Evolutionary conservation across 1,284 basidiomycete genomes (phyloP).

Genomic region (Ustilago tritici): DNA sequence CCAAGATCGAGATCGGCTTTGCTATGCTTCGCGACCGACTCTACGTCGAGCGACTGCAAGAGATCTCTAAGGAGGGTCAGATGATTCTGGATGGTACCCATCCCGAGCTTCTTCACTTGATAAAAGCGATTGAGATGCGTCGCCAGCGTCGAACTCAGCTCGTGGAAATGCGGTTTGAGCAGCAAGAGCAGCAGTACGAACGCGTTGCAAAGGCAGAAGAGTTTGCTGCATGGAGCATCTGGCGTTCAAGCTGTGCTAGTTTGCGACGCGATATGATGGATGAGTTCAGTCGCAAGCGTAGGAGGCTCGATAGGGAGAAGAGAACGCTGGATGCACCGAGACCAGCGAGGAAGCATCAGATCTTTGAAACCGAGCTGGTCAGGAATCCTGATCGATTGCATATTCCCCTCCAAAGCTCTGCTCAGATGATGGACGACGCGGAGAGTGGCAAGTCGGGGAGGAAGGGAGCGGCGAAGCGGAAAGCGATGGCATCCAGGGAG

Average conservation of each 20-base stretch:
- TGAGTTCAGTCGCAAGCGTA: slow-evolving; percentile 82
- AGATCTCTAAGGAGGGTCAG: slow-evolving; percentile 73
- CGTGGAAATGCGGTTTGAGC: slow-evolving; percentile 71
- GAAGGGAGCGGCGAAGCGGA: slow-evolving; percentile 44
- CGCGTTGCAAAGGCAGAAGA: slow-evolving; percentile 75
- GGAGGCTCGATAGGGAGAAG: slow-evolving; percentile 83
- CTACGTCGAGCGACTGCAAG: slow-evolving; percentile 74
- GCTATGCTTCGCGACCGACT: slow-evolving; percentile 74
- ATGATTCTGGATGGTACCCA: slow-evolving; percentile 76
- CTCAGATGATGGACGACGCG: slow-evolving; percentile 9
- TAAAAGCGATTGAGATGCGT: slow-evolving; percentile 71
- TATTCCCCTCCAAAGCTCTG: slow-evolving; percentile 20
- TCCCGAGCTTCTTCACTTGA: slow-evolving; percentile 83
- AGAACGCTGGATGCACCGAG: slow-evolving; percentile 79
- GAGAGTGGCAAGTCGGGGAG: slow-evolving; percentile 15
- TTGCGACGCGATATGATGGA: slow-evolving; percentile 85
- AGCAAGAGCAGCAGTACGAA: slow-evolving; percentile 79
- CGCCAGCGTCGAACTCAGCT: slow-evolving; percentile 68
- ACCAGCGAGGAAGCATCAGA: slow-evolving; percentile 71
- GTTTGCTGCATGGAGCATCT: slow-evolving; percentile 78
- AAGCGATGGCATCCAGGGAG: slow-evolving; percentile 33
- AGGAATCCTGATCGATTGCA: slow-evolving; percentile 58
- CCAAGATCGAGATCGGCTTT: slow-evolving; percentile 74
- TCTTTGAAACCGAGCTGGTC: slow-evolving; percentile 67
- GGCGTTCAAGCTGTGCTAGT: slow-evolving; percentile 70